These are phyloP conservation scores for Chlorella sp. DNA, from an alignment of 139 green algal genomes.

Conservation along the genomic window DNA sequence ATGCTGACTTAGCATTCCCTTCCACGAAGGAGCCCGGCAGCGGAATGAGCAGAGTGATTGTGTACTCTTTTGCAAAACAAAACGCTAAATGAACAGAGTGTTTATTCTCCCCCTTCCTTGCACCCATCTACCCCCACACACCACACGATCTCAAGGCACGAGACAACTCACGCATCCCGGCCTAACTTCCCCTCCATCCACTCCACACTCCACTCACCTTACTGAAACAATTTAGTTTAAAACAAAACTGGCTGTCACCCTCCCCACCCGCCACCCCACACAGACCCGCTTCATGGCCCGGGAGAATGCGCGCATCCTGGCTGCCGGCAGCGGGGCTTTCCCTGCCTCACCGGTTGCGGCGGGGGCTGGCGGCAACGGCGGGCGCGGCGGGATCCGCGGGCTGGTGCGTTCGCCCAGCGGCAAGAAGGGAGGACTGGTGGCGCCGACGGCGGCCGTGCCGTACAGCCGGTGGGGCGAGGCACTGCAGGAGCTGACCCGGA, in stretches of 20 bases:
- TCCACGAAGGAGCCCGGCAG: no score
- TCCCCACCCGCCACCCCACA: background rate
- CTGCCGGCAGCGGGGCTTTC: background rate
- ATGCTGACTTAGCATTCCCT: no score
- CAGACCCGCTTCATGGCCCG: slow-evolving; percentile 28
- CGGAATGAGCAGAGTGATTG: no score
- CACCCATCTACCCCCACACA: no score
- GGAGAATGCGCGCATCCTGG: slow-evolving; percentile 32
- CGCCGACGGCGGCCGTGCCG: background rate
- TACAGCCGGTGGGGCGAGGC: slow-evolving; percentile 29
- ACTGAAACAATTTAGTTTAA: background rate
- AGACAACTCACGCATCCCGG: no score
- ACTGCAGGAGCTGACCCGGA: background rate
- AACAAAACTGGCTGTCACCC: no score
- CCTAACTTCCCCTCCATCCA: no score
- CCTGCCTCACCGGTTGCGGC: background rate
- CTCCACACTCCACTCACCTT: background rate
- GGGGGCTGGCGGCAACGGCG: background rate
- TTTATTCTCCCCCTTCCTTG: no score
- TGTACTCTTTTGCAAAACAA: no score
- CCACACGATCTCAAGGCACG: background rate
- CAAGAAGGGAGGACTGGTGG: background rate
- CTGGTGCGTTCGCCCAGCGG: background rate
- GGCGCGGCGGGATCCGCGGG: background rate
- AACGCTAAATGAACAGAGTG: no score